Evolutionary conservation across 2,329 filamentous ascomycete genomes (phyloP), one percentile per base, ranked within the genome.

Genomic region (Diaporthe amygdali): DNA sequence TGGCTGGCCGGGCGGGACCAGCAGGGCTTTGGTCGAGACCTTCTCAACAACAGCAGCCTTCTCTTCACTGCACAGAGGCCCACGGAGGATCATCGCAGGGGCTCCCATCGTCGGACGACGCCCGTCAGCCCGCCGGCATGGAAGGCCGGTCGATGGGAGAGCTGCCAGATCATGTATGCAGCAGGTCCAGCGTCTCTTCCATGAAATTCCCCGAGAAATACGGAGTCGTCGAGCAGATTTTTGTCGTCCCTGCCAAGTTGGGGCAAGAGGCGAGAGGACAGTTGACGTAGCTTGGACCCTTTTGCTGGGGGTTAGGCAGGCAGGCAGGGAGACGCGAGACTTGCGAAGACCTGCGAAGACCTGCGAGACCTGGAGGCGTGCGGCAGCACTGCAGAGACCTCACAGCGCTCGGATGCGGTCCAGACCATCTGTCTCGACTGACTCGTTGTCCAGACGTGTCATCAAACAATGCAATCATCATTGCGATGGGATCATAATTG

Each of bases 91-190:
- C 66, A 68, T 32, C 52, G 51, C 66, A 68, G 66, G 66, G 66
- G 46, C 44, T 68, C 22, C 66, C 66, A 51, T 51, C 41, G 66
- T 68, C 66, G 66, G 66, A 68, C 52, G 66, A 59, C 46, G 66
- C 41, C 66, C 66, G 66, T 68, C 52, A 59, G 44, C 46, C 66
- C 44, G 41, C 41, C 17, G 46, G 44, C 66, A 68, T 68, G 66
- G 66, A 68, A 59, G 66, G 66, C 66, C 25, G 44, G 66, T 68
- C 52, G 66, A 55, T 39, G 27, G 25, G 39, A 41, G 37, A 59
- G 66, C 52, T 68, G 52, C 51, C 66, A 68, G 66, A 46, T 59
- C 52, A 56, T 17, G 66, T 41, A 41, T 51, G 54, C 52, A 68
- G 66, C 66, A 63, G 59, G 59, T 47, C 41, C 59, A 63, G 41